Evolutionary conservation across 2,329 filamentous ascomycete species (phyloP).

Genomic region (Epichloe elymi): DNA sequence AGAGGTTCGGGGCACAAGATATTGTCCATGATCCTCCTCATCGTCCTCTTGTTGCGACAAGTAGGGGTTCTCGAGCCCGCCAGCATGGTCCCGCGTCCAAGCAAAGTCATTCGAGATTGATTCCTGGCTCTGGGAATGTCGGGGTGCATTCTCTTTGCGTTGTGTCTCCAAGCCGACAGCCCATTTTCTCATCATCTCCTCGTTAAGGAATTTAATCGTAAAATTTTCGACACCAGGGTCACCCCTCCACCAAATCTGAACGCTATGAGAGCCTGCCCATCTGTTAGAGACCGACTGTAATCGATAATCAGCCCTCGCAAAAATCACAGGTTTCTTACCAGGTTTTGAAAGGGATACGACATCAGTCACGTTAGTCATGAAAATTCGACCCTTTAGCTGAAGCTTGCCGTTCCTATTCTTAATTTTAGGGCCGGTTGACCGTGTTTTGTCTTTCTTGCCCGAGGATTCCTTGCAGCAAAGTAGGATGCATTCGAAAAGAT

Average conservation of each 20-base stretch:
- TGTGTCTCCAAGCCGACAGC: slow-evolving; percentile 65
- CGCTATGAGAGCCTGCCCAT: slow-evolving; percentile 67
- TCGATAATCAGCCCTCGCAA: slow-evolving; percentile 33
- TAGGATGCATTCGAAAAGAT: slow-evolving; percentile 88
- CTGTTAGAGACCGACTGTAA: slow-evolving; percentile 15
- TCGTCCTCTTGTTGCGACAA: slow-evolving; percentile 45
- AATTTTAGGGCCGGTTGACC: slow-evolving; percentile 41
- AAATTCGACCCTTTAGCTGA: slow-evolving; percentile 92
- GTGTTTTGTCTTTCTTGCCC: slow-evolving; percentile 55
- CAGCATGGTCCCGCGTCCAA: slow-evolving; percentile 59
- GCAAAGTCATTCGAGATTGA: slow-evolving; percentile 58
- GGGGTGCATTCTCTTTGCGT: slow-evolving; percentile 45
- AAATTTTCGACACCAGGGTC: slow-evolving; percentile 94
- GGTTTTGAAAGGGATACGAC: slow-evolving; percentile 79
- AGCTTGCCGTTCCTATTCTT: slow-evolving; percentile 63
- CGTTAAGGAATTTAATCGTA: slow-evolving; percentile 82
- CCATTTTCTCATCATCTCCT: slow-evolving; percentile 92
- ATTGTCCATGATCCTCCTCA: slow-evolving; percentile 38
- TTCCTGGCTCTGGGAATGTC: slow-evolving; percentile 34
- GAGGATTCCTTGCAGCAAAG: slow-evolving; percentile 94
- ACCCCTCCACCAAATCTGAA: slow-evolving; percentile 98
- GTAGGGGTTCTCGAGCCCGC: slow-evolving; percentile 70
- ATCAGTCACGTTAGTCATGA: slow-evolving; percentile 98
- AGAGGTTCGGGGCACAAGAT: slow-evolving; percentile 28
- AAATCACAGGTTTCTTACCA: slow-evolving; percentile 53